phyloP scores from a whole-genome alignment of 805 yeast genomes.

The Candida railenensis region DNA sequence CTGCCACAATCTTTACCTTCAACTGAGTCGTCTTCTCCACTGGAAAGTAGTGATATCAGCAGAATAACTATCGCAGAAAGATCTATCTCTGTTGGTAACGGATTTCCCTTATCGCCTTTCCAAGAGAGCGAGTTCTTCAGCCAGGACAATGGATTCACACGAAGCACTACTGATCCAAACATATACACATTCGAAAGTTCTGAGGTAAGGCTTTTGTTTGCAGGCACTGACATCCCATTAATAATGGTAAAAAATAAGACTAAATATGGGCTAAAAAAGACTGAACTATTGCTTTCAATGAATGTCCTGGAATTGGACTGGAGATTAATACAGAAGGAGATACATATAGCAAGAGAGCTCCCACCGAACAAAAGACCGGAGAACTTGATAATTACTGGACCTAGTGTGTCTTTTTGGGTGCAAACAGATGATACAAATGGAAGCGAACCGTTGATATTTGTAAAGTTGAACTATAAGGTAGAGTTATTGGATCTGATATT shows the following conservation, averaged over 20 bases:
- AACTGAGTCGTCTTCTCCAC: neutral
- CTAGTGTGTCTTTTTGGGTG: conserved; percentile 1
- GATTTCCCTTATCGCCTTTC: neutral
- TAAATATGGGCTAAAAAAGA: conserved; percentile 8
- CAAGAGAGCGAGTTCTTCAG: neutral
- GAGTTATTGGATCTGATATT: conserved; percentile 3
- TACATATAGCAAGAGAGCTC: conserved; percentile 12
- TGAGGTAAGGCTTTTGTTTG: conserved; percentile 5
- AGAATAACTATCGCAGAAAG: conserved; percentile 1
- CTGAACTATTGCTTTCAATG: conserved; percentile 13
- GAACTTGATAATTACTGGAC: conserved; percentile 7
- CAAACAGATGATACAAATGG: neutral
- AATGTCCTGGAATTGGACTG: conserved; percentile 9
- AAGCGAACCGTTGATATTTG: neutral
- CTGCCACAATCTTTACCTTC: neutral
- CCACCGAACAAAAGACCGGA: conserved; percentile 9
- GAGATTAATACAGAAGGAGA: conserved; percentile 11
- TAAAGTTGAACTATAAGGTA: conserved; percentile 5
- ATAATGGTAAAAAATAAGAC: conserved; percentile 10
- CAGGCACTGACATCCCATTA: conserved; percentile 3
- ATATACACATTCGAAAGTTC: neutral
- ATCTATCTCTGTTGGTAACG: neutral
- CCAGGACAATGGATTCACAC: neutral
- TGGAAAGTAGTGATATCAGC: conserved; percentile 3
- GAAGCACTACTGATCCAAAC: neutral